Evolutionary conservation across 441 rosid genomes (phyloP).

Genomic region (Omphalea diandra): DNA sequence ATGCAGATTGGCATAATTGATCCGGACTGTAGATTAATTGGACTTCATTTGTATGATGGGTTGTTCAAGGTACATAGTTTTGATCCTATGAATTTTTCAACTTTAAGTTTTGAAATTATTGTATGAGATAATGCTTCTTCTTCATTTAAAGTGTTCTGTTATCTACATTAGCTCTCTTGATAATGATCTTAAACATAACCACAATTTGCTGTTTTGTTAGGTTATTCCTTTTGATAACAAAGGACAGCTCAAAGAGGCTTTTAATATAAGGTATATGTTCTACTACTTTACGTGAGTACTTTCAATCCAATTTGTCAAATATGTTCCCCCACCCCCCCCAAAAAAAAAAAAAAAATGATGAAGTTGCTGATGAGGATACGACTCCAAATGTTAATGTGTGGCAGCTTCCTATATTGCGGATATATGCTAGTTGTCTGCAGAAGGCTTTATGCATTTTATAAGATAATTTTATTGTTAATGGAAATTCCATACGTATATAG

Average conservation of each 20-base stretch:
- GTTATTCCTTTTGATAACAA: constrained; percentile 98
- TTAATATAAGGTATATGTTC: constrained; percentile 71
- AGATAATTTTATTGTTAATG: background rate
- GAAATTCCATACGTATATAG: too few species aligned
- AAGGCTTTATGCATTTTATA: background rate
- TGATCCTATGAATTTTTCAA: constrained; percentile 14
- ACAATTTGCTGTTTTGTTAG: constrained; percentile 37
- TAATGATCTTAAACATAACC: background rate
- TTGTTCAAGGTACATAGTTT: constrained; percentile 69
- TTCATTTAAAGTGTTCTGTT: background rate
- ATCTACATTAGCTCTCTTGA: background rate
- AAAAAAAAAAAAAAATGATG: background rate
- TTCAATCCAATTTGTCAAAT: too few species aligned
- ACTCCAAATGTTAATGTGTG: background rate
- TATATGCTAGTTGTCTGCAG: background rate
- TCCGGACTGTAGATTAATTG: constrained; percentile 95
- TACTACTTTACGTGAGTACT: background rate
- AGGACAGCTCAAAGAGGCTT: constrained; percentile 97
- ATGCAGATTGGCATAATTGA: constrained; percentile 90
- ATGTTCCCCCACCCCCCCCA: too few species aligned
- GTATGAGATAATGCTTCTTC: background rate
- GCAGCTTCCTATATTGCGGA: background rate
- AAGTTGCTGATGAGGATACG: background rate
- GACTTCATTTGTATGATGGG: constrained; percentile 97
- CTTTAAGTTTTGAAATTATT: constrained; percentile 6